Base-by-base conservation (phyloP, 2,329 filamentous ascomycete species). In the Fusarium illudens region DNA sequence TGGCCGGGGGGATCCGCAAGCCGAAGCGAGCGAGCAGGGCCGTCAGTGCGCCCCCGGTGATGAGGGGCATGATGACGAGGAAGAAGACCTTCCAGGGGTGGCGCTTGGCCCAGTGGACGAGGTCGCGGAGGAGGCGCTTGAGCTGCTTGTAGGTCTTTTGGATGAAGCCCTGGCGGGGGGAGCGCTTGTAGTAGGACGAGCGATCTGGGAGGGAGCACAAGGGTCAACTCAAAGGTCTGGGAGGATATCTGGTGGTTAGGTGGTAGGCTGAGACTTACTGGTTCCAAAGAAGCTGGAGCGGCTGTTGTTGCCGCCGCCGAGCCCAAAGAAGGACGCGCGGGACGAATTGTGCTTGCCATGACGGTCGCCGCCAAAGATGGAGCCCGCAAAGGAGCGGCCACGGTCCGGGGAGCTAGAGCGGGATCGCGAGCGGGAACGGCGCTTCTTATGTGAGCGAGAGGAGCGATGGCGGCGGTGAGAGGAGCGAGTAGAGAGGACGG, bases 71-170 rank as follows among this genome's bases (percentile, higher is more conserved):
- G 73, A 97, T 86, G 66, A 97, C 90, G 65, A 94, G 87, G 83
- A 92, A 84, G 82, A 97, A 92, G 49, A 97, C 92, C 81, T 96
- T 96, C 76, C 93, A 81, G 0, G 94, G 95, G 81, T 97, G 91
- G 34, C 89, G 86, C 76, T 92, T 91, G 73, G 92, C 91, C 81
- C 95, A 97, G 77, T 90, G 87, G 77, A 91, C 84, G 9, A 97
- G 88, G 76, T 97, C 90, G 74, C 91, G 91, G 60, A 97, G 82
- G 65, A 97, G 87, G 42, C 91, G 89, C 76, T 90, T 91, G 64
- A 97, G 87, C 74, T 93, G 90, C 78, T 88, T 87, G 78, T 93
- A 86, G 48, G 93, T 84, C 71, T 90, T 89, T 58, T 88, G 82
- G 67, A 97, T 80, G 82, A 96, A 97, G 75, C 90, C 91, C 63